These are phyloP conservation scores for Henningerozyma blattae DNA, from an alignment of 805 yeast genomes.

Conservation along the genomic window DNA sequence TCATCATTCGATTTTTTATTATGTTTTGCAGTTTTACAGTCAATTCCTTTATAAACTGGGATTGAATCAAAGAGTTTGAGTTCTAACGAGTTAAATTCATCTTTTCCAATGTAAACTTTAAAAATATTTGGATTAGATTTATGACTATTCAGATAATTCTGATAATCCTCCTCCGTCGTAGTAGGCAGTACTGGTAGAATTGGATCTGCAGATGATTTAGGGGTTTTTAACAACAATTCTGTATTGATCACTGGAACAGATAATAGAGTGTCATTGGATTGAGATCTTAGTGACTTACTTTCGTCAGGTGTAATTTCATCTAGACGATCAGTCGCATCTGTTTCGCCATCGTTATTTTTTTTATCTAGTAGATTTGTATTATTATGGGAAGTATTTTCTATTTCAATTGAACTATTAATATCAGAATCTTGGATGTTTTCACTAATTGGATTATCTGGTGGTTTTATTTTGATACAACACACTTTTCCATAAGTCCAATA, in stretches of 20 bases:
- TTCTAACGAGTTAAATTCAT: constrained; percentile 24
- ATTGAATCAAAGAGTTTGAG: constrained; percentile 24
- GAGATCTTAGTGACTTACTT: no score
- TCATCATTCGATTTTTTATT: constrained; percentile 9
- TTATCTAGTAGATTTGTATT: constrained; percentile 1
- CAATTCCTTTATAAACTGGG: constrained; percentile 23
- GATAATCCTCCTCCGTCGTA: constrained; percentile 20
- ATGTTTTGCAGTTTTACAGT: constrained; percentile 13
- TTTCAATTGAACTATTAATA: background rate
- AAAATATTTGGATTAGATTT: constrained; percentile 8
- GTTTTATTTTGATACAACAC: constrained; percentile 46
- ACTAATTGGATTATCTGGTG: constrained; percentile 23
- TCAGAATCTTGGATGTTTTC: constrained; percentile 1
- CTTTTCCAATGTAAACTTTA: constrained; percentile 21
- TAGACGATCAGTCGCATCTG: background rate
- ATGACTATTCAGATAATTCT: background rate
- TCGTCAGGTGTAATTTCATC: background rate
- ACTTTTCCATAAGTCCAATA: constrained; percentile 70
- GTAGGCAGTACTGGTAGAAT: constrained; percentile 20
- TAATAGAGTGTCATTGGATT: constrained; percentile 3
- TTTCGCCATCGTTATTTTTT: background rate
- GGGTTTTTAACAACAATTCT: constrained; percentile 22
- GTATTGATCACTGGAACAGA: constrained; percentile 24
- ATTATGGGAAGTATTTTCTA: constrained; percentile 2
- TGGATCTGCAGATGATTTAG: constrained; percentile 26